Evolutionary conservation across 257 asterid species (phyloP).

Genomic region (Oldenlandia corymbosa): DNA sequence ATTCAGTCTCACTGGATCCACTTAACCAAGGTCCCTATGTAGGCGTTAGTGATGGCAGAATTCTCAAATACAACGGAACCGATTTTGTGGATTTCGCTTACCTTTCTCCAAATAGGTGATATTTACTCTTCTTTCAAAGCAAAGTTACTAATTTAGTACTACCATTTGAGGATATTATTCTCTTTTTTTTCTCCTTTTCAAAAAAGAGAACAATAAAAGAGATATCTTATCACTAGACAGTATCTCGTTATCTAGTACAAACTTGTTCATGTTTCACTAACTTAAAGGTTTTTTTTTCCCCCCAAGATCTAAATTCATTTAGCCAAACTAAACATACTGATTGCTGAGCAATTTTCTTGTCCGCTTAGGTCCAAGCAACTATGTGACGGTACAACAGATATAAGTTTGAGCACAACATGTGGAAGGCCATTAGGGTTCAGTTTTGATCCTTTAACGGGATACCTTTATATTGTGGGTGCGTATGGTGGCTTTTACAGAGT

Average conservation of each 20-base stretch:
- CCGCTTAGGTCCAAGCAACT: constrained; percentile 28
- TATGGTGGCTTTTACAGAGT: background rate
- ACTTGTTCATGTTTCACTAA: too few relatives aligned
- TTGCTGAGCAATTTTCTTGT: too few relatives aligned
- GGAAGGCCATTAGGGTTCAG: constrained; percentile 41
- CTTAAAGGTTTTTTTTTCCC: too few relatives aligned
- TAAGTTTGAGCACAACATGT: constrained; percentile 20
- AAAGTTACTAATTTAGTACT: too few relatives aligned
- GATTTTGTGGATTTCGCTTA: constrained; percentile 39
- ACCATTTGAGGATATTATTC: too few relatives aligned
- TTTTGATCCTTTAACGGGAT: background rate
- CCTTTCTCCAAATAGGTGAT: constrained; percentile 44
- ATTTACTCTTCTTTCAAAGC: too few relatives aligned
- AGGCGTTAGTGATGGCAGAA: constrained; percentile 46
- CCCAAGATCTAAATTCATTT: too few relatives aligned
- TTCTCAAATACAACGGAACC: constrained; percentile 26
- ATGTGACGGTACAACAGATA: constrained; percentile 36
- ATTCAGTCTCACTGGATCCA: constrained; percentile 28
- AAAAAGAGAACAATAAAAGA: too few relatives aligned
- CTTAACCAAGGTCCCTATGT: constrained; percentile 32
- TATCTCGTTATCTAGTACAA: too few relatives aligned
- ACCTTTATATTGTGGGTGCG: background rate
- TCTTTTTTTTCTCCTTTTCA: too few relatives aligned
- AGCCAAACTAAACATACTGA: background rate
- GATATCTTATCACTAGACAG: too few relatives aligned